Evolutionary conservation across 306 rosid genomes (phyloP), one percentile per base, ranked within the genome.

Genomic region (Phaseolus lunatus): DNA sequence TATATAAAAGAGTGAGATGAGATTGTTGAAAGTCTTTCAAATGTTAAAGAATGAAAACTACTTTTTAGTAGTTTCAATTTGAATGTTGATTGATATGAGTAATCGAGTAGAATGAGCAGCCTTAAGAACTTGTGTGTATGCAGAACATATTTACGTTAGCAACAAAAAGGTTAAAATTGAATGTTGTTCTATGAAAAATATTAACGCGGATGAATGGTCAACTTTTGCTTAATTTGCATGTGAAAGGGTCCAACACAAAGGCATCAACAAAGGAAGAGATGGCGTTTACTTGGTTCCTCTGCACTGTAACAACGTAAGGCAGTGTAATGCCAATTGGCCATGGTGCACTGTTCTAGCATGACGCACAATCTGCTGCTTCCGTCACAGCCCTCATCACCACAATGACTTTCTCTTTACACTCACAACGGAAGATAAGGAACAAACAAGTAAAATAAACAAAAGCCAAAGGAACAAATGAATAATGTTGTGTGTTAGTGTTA

Each of bases 291-390:
- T 14, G 47, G 67, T 37, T 41, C 64, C 65, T 31, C 2, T 37
- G 44, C 70, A 82, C 85, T 82, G 75, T 82, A 63, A 71, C 70
- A 77, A 53, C 75, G 85, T 62, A 67, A 52, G 41, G 59, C 23
- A 75, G 49, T 70, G 85, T 66, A 66, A 56, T 53, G 48, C 29
- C 37, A 26, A 78, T 57, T 84, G 73, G 54, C 74, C 52, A 81
- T 81, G 80, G 26, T 16, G 41, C 62, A 85, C 85, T 59, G 72
- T 81, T n/a, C 9, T 23, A 69, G 67, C 77, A 76, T 54, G 69
- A 80, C 68, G 43, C 70, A 35, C 77, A 27, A 26, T 49, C 80
- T 33, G 14, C 71, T 73, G 82, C 82, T 78, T 56, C 84, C 82
- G 84, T 85, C 88, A 85, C 53, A 2, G 14, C 23, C 31, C 79